Evolutionary conservation across 176 grass and related monocot genomes (phyloP).

Genomic region (Alopecurus myosuroides): DNA sequence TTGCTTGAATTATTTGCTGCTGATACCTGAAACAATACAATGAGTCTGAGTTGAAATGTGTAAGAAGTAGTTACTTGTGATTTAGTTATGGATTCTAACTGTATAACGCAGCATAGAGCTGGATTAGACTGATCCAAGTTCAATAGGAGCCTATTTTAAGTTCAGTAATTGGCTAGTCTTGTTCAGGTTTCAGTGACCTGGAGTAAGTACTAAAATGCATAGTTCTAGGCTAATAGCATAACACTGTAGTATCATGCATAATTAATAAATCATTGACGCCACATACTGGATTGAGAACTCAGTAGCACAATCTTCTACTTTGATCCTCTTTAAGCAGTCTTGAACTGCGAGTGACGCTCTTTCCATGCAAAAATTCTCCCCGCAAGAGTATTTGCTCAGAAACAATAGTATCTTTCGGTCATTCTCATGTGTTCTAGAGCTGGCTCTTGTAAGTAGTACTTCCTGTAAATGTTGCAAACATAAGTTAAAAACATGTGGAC

Average conservation of each 20-base stretch:
- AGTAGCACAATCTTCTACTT: slow-evolving; percentile 38
- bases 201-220: background rate
- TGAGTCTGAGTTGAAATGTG: background rate
- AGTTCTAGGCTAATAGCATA: background rate
- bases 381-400: slow-evolving; percentile 40
- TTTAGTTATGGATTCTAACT: background rate
- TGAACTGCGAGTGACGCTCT: slow-evolving; percentile 33
- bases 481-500: slow-evolving; percentile 21
- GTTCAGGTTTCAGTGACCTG: background rate
- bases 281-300: slow-evolving; percentile 47
- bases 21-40: slow-evolving; percentile 44
- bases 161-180: background rate
- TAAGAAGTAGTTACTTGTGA: background rate
- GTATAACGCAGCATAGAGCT: background rate
- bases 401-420: slow-evolving; percentile 41
- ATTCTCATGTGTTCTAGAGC: slow-evolving; percentile 19
- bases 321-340: slow-evolving; percentile 44
- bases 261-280: background rate
- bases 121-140: background rate
- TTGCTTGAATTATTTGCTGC: slow-evolving; percentile 31
- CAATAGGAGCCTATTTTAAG: background rate
- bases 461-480: slow-evolving; percentile 39
- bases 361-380: slow-evolving; percentile 40
- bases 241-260: background rate
- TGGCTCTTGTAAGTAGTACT: slow-evolving; percentile 43